Evolutionary conservation across 306 rosid genomes (phyloP).

Genomic region (Pterocarpus macrocarpus): DNA sequence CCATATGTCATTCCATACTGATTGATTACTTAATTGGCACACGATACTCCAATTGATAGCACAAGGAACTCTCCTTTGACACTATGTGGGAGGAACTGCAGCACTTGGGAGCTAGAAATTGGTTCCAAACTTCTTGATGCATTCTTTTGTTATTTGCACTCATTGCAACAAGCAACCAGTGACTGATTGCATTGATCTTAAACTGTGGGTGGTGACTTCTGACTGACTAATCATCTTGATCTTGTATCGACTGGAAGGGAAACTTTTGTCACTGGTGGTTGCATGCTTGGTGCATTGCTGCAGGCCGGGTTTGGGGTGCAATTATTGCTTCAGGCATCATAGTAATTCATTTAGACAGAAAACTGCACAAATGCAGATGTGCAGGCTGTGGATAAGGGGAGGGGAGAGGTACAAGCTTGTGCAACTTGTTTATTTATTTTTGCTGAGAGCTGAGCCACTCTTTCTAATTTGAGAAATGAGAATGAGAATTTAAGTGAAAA

Average conservation of each 20-base stretch:
- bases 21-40: slow-evolving; percentile 51
- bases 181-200: slow-evolving; percentile 40
- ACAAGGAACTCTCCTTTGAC: slow-evolving; percentile 46
- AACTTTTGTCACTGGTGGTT: slow-evolving; percentile 27
- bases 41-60: slow-evolving; percentile 43
- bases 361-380: slow-evolving; percentile 52
- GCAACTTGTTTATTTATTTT: slow-evolving; percentile 62
- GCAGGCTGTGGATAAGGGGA: slow-evolving; percentile 48
- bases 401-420: slow-evolving; percentile 57
- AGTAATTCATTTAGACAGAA: slow-evolving; percentile 56
- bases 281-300: slow-evolving; percentile 43
- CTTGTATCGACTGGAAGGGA: slow-evolving; percentile 37
- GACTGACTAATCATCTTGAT: slow-evolving; percentile 33
- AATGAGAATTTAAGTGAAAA: slow-evolving; percentile 65
- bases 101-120: slow-evolving; percentile 44
- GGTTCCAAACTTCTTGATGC: slow-evolving; percentile 49
- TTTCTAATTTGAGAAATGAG: slow-evolving; percentile 66
- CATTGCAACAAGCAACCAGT: slow-evolving; percentile 46
- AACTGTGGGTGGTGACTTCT: slow-evolving; percentile 13
- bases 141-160: slow-evolving; percentile 49
- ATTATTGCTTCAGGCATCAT: slow-evolving; percentile 39
- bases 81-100: slow-evolving; percentile 37
- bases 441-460: slow-evolving; percentile 57
- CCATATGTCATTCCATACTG: slow-evolving; percentile 94
- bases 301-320: slow-evolving; percentile 45